Base-by-base conservation (phyloP, 1,284 basidiomycete species). In the Moesziomyces sp. region DNA sequence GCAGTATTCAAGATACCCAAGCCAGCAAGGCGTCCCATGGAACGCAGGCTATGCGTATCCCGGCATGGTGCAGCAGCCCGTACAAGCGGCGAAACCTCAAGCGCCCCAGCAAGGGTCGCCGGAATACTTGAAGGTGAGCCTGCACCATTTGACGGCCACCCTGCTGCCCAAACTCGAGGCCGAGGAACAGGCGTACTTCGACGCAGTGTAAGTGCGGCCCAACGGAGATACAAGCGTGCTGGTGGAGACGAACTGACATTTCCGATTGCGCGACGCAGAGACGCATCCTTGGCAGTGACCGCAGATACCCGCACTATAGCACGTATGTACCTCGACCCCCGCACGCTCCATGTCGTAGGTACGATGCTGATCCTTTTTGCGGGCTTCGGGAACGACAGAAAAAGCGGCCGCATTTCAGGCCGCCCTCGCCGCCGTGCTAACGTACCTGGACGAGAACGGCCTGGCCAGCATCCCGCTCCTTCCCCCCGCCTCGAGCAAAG, bases 121-220 rank as follows among this genome's bases (percentile, higher is more conserved):
- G 0, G 63, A 73, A 19, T 52, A 64, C 21, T 40, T 73, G 7
- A 28, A 19, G 9, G 1, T 47, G 1, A 48, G 66, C 7, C 23
- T 74, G 21, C 43, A 53, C 2, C 53, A 58, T 24, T 33, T 74
- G 8, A 56, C 66, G 21, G 53, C 56, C 3, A 51, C 52, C 3
- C 42, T 74, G 23, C 21, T 74, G 30, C 40, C 55, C 19, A 61
- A 46, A 16, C 24, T 74, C 16, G 67, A 70, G 33, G 49, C 48
- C 8, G 62, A 70, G 5, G 59, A 58, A 16, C 62, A 74, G 28
- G 56, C 47, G 6, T 74, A 58, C 47, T 74, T 70, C 16, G 67
- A 74, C 46, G 52, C 58, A 5, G 48, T 52, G 7, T 43, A 58
- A 6, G 42, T 42, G 10, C 10, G 13, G 9, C 13, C 30, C 9